Evolutionary conservation across 2,329 filamentous ascomycete species (phyloP), one percentile per base, ranked within the genome.

Genomic region (Furcasterigmium sp.): DNA sequence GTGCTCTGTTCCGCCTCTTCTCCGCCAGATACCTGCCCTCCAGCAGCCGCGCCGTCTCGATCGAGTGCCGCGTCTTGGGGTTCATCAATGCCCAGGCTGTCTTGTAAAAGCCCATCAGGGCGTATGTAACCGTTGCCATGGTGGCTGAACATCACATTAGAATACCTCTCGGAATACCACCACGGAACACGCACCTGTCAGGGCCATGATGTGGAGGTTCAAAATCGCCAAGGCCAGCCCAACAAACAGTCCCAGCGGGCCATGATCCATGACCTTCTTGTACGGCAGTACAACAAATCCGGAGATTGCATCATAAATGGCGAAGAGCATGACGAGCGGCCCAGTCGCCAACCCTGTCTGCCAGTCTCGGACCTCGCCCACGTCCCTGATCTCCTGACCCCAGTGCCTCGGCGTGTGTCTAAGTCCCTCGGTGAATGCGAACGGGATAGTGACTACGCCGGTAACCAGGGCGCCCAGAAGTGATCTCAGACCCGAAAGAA

Each of bases 331-430:
- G 2, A 26, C 8, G 7, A n/a, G 3, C 7, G n/a, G 8, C 19
- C 36, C 19, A 19, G 21, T 14, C 8, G 21, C 20, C 6, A 26
- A 14, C 7, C 72, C 73, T 5, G 66, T 68, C 36, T 67, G 63
- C 44, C 73, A 63, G 7, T 70, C 73, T 3, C 62, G 69, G 37
- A 76, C 65, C 8, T 38, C 63, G 55, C 6, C 63, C 61, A 61
- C 47, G 73, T 48, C 30, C 7, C 39, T 19, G 2, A 50, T 42
- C 8, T 46, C 32, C 3, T 49, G 72, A 18, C 72, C 72, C 47
- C 76, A 77, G 3, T 78, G 59, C 20, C 67, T 69, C 4, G 75
- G 75, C 14, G 71, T 67, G 19, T 72, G 73, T 46, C 76, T 72
- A 42, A 77, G 70, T 5, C 75, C 75, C 48, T 76, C 70, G 0